Base-by-base conservation (phyloP, 2,329 filamentous ascomycete genomes). In the Blumeria hordei region DNA sequence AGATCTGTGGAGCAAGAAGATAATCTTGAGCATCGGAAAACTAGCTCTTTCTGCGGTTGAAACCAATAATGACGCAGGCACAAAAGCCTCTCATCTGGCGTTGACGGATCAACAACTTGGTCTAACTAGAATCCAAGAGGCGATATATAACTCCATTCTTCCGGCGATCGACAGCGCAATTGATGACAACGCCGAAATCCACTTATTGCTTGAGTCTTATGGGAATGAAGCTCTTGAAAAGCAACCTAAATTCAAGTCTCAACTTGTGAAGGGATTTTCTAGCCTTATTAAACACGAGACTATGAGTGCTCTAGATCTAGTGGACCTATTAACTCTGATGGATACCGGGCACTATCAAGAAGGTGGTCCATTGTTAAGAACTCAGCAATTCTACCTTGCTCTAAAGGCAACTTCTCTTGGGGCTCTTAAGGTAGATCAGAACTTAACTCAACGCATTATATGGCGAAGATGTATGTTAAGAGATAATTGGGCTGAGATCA, bases 1-100 rank as follows among this genome's bases (percentile, higher is more conserved):
- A 54, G 83, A 88, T 61, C 69, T 92, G 3, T 96, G 90, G 90
- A 87, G 80, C 69, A 93, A 94, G 70, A 92, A 93, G 67, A 85
- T 94, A 36, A 84, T 96, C 67, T 71, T 96, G 32, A 94, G 87
- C 57, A 73, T 98, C 41, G 84, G 85, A 37, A 96, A 95, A 68
- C 74, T 98, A 50, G 77, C 81, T 14, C 73, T 80, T 55, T 69
- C 95, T 60, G 85, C 85, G 14, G 77, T 80, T 53, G 65, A 58
- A 34, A 63, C 59, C 0, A 53, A 61, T 7, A 32, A 59, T 7
- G 59, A 60, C 33, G 58, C 60, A 8, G 59, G 62, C 37, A 61
- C 57, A 36, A 57, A 58, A 34, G 68, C 75, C 34, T 67, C 69
- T 44, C 67, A 69, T 50, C 51, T 67, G 34, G 53, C 56, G n/a